Percentiles rank a stretch among this genome's conserved stretches.
phyloP scores from a whole-genome alignment of 768 basidiomycete genomes.

The Gelatoporia subvermispora region DNA sequence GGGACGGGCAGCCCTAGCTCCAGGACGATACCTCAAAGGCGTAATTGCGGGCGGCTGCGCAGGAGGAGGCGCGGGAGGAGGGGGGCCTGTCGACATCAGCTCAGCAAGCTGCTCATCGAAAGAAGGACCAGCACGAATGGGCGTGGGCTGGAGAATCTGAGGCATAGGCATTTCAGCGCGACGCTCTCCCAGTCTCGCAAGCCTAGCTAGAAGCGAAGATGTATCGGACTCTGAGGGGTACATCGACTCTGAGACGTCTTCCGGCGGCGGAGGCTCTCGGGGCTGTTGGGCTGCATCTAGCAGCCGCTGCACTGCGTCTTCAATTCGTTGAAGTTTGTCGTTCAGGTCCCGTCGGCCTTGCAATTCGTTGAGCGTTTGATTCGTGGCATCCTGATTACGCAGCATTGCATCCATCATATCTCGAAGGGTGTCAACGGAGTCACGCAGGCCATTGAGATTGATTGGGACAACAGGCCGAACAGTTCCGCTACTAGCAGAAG shows the following conservation, averaged over 20 bases:
- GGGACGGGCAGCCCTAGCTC: conserved; percentile 31
- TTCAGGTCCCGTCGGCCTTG: conserved; percentile 6
- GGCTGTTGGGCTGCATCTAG: conserved; percentile 12
- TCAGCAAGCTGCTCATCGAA: conserved; percentile 59
- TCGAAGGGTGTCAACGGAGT: conserved; percentile 52
- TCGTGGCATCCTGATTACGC: conserved; percentile 58
- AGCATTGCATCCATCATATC: conserved; percentile 55
- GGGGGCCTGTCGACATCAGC: conserved; percentile 45
- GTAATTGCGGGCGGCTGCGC: conserved; percentile 48
- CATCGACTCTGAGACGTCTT: conserved; percentile 26
- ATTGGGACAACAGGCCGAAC: conserved; percentile 30
- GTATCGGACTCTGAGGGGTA: conserved; percentile 25
- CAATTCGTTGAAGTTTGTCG: conserved; percentile 28
- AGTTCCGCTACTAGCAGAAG: conserved; percentile 30
- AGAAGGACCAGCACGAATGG: conserved; percentile 40
- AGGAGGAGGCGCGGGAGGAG: conserved; percentile 34
- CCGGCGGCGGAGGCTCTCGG: conserved; percentile 9
- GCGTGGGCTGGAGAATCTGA: conserved; percentile 42
- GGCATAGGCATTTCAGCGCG: conserved; percentile 23
- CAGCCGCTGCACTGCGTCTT: conserved; percentile 19
- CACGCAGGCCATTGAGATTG: conserved; percentile 41
- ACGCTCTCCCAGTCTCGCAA: conserved; percentile 18
- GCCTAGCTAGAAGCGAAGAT: conserved; percentile 19
- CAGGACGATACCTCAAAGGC: conserved; percentile 51
- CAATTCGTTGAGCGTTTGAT: conserved; percentile 52